A percentile compares a stretch with the other conserved stretches of the same genome.
Evolutionary conservation across 2,329 filamentous ascomycete genomes (phyloP).

Genomic region (Colletotrichum plurivorum): DNA sequence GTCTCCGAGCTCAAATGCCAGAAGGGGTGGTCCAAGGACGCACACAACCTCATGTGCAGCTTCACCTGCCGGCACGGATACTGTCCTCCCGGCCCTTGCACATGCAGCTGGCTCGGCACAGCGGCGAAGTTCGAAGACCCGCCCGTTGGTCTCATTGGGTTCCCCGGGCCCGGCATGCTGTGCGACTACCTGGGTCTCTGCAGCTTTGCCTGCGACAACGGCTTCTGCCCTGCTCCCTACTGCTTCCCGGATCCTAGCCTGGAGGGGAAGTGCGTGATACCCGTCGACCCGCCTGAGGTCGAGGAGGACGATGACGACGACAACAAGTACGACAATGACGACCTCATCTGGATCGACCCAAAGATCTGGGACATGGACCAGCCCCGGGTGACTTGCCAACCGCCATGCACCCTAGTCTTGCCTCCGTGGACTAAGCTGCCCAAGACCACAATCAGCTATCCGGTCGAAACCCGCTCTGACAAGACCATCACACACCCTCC

Average conservation of each 20-base stretch:
- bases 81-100: constrained; percentile 50
- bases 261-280: constrained; percentile 2
- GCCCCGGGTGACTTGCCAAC: constrained; percentile 2
- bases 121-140: constrained; percentile 32
- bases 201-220: constrained; percentile 60
- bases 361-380: background rate
- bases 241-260: background rate
- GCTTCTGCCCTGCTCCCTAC: constrained; percentile 56
- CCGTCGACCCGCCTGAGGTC: background rate
- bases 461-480: background rate
- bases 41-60: constrained; percentile 50
- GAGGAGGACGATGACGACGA: constrained; percentile 1
- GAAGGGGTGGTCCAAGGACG: constrained; percentile 49
- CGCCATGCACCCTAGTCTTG: background rate
- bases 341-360: constrained; percentile 3
- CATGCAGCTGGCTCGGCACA: constrained; percentile 48
- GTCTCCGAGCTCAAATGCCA: constrained; percentile 42
- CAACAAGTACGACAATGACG: background rate
- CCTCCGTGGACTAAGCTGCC: background rate
- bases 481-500: background rate
- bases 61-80: constrained; percentile 49
- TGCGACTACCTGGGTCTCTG: constrained; percentile 57
- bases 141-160: constrained; percentile 45
- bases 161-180: constrained; percentile 46
- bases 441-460: background rate